These are phyloP conservation scores for Pichia sp. DNA, from an alignment of 1,139 yeast species.

Conservation along the genomic window DNA sequence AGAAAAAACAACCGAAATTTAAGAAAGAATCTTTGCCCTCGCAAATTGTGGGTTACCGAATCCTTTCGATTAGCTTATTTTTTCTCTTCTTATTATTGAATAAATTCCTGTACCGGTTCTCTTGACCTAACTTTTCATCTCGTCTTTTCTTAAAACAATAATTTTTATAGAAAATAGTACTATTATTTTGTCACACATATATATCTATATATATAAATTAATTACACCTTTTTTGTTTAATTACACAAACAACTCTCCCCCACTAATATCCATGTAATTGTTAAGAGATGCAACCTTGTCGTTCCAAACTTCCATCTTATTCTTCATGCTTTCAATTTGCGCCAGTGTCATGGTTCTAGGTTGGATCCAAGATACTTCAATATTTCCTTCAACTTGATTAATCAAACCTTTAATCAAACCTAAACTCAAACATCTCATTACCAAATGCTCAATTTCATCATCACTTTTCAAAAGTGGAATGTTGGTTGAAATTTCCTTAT, in stretches of 20 bases:
- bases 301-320: constrained; percentile 74
- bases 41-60: too few relatives aligned
- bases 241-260: constrained; percentile 55
- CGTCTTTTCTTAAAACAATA: too few relatives aligned
- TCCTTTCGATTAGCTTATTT: too few relatives aligned
- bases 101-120: too few relatives aligned
- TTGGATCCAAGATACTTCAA: constrained; percentile 89
- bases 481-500: constrained; percentile 61
- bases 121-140: too few relatives aligned
- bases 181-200: too few relatives aligned
- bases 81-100: too few relatives aligned
- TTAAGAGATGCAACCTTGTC: constrained; percentile 63
- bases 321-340: constrained; percentile 73
- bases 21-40: too few relatives aligned
- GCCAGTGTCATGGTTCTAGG: constrained; percentile 82
- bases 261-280: constrained; percentile 49
- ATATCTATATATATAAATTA: background rate
- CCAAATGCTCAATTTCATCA: constrained; percentile 80
- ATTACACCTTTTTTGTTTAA: too few relatives aligned
- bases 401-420: constrained; percentile 80
- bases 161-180: too few relatives aligned
- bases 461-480: constrained; percentile 59
- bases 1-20: too few relatives aligned
- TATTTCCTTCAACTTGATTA: constrained; percentile 75
- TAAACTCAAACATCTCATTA: constrained; percentile 85